Conservation (phyloP, 1,284 basidiomycete genomes). For the Cutaneotrichosporon mucoides region DNA sequence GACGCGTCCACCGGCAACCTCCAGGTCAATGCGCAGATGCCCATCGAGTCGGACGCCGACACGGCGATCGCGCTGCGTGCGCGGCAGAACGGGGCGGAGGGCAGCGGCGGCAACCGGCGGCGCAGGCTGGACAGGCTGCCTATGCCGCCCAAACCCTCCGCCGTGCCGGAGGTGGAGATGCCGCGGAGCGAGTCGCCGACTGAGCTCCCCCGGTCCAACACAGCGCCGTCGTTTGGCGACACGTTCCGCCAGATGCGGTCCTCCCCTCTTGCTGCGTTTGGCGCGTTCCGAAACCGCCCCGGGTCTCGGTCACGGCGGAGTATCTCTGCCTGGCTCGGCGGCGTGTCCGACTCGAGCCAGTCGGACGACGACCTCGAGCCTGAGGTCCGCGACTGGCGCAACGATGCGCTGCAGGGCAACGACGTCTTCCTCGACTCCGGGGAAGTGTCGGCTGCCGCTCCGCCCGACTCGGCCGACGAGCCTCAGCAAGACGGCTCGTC, state of each 20-base stretch:
- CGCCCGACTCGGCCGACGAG: constrained; percentile 1
- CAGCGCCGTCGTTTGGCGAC: constrained; percentile 22
- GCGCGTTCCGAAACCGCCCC: constrained; percentile 15
- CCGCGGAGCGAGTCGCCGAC: not conserved
- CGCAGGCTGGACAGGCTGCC: too few relatives aligned
- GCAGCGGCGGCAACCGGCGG: too few relatives aligned
- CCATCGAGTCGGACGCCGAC: constrained; percentile 50
- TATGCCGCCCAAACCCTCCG: too few relatives aligned
- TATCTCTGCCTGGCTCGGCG: constrained; percentile 37
- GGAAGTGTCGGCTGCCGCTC: not conserved
- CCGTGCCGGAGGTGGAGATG: too few relatives aligned
- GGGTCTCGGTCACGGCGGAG: constrained; percentile 27
- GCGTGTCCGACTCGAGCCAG: constrained; percentile 5
- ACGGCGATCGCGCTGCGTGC: constrained; percentile 42
- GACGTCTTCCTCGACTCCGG: constrained; percentile 2
- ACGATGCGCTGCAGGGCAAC: constrained; percentile 1
- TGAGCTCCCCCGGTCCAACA: constrained; percentile 2
- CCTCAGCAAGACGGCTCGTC: not conserved
- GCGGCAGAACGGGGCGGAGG: constrained; percentile 9
- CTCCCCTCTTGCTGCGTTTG: constrained; percentile 25
- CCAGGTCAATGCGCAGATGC: constrained; percentile 17
- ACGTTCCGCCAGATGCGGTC: constrained; percentile 37
- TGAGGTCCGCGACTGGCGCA: constrained; percentile 3
- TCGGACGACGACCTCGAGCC: constrained; percentile 15
- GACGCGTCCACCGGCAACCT: constrained; percentile 11